phyloP scores from a whole-genome alignment of 1,284 basidiomycete species.

The Trichosporon coremiiforme region DNA sequence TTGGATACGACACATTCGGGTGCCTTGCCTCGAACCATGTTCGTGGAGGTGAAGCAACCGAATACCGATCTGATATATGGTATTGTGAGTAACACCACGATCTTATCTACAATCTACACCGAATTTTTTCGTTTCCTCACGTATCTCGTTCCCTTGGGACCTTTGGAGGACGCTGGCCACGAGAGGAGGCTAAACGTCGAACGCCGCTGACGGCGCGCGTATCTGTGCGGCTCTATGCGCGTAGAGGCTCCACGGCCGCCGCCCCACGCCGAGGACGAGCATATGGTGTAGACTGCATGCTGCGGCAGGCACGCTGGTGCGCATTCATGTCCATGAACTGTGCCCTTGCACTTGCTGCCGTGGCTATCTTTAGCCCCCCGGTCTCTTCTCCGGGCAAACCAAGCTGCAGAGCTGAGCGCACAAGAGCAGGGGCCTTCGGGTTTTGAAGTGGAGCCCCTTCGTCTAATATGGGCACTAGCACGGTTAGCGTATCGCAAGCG shows the following conservation, averaged over 20 bases:
- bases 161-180: too few species aligned
- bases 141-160: background rate
- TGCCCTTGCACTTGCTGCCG: too few species aligned
- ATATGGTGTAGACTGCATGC: background rate
- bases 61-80: background rate
- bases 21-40: background rate
- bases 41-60: background rate
- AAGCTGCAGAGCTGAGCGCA: background rate
- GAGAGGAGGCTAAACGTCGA: background rate
- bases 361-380: background rate
- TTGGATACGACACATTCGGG: background rate
- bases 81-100: background rate
- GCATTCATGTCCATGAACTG: background rate
- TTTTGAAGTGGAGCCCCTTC: background rate
- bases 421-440: background rate
- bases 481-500: background rate
- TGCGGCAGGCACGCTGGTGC: background rate
- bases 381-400: too few species aligned
- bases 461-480: background rate
- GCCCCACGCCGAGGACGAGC: background rate
- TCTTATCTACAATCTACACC: background rate
- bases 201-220: background rate
- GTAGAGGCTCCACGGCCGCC: background rate
- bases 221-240: background rate
- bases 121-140: background rate